Conservation (phyloP, 2,329 filamentous ascomycete species). For the Pseudocercospora ulei region DNA sequence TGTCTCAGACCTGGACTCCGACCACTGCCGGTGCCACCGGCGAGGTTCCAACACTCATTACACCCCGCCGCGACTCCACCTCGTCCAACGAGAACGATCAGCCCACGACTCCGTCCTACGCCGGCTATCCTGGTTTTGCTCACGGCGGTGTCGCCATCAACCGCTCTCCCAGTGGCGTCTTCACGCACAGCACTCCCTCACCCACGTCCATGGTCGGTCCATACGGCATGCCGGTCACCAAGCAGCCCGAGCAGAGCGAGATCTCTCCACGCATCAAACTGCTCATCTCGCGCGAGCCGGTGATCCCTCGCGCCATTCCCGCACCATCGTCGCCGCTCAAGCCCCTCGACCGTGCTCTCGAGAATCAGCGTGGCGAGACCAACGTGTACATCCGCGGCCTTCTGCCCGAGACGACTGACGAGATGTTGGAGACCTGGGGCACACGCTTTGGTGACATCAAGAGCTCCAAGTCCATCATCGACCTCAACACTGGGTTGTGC, state of each 20-base stretch:
- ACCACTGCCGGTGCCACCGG: conserved; percentile 38
- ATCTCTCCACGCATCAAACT: conserved; percentile 41
- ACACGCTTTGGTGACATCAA: conserved; percentile 85
- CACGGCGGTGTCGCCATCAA: conserved; percentile 42
- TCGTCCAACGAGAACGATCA: conserved; percentile 47
- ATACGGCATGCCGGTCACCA: conserved; percentile 37
- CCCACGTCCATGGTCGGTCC: conserved; percentile 41
- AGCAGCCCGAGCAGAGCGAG: conserved; percentile 35
- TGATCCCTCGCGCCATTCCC: conserved; percentile 78
- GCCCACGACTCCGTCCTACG: conserved; percentile 42
- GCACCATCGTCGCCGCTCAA: conserved; percentile 79
- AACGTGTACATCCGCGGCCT: conserved; percentile 98
- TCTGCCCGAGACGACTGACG: conserved; percentile 88
- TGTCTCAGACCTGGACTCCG: conserved; percentile 41
- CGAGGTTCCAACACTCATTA: conserved; percentile 45
- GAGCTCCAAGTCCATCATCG: conserved; percentile 97
- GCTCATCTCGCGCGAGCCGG: conserved; percentile 57
- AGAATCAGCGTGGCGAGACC: conserved; percentile 89
- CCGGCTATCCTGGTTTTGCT: conserved; percentile 35
- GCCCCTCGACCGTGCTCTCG: conserved; percentile 84
- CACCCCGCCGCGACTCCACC: conserved; percentile 44
- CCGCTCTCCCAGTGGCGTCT: conserved; percentile 43
- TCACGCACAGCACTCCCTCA: conserved; percentile 44
- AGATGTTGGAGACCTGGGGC: conserved; percentile 72
- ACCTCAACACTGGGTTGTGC: conserved; percentile 83